A percentile compares a stretch with the other conserved stretches of the same genome.
Conservation (phyloP, 371 early-diverging fungal genomes). For the Zancudomyces culisetae region DNA sequence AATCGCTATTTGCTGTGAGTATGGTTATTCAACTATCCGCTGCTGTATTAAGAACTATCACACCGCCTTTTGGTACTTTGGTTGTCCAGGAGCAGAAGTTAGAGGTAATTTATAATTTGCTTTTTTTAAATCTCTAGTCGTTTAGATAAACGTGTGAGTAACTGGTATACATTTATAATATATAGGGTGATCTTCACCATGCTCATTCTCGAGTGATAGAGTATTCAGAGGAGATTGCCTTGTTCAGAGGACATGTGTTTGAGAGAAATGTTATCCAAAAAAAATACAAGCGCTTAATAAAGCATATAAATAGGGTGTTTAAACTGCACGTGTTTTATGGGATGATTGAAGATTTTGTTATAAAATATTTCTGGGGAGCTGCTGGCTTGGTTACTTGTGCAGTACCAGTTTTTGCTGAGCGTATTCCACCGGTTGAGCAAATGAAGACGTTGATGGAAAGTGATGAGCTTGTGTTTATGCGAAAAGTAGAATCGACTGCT, state of each 20-base stretch:
- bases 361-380: slow-evolving; percentile 89
- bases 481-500: slow-evolving; percentile 4
- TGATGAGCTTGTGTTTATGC: not conserved
- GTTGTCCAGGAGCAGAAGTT: slow-evolving; percentile 59
- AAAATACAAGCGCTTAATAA: slow-evolving; percentile 48
- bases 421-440: slow-evolving; percentile 16
- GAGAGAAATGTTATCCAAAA: slow-evolving; percentile 51
- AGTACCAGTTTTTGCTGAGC: slow-evolving; percentile 74
- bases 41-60: slow-evolving; percentile 45
- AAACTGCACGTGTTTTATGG: slow-evolving; percentile 64
- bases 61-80: slow-evolving; percentile 71
- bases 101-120: slow-evolving; percentile 43
- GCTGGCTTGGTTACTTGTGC: slow-evolving; percentile 73
- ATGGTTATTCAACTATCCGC: slow-evolving; percentile 53
- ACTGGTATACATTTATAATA: no score
- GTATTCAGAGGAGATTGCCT: slow-evolving; percentile 72
- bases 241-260: slow-evolving; percentile 55
- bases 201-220: slow-evolving; percentile 65
- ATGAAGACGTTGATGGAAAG: not conserved
- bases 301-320: slow-evolving; percentile 67
- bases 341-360: slow-evolving; percentile 58
- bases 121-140: no score
- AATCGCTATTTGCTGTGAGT: slow-evolving; percentile 59
- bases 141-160: no score
- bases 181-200: slow-evolving; percentile 56